Base-by-base conservation (phyloP, 441 rosid genomes). In the Corymbia citriodora region DNA sequence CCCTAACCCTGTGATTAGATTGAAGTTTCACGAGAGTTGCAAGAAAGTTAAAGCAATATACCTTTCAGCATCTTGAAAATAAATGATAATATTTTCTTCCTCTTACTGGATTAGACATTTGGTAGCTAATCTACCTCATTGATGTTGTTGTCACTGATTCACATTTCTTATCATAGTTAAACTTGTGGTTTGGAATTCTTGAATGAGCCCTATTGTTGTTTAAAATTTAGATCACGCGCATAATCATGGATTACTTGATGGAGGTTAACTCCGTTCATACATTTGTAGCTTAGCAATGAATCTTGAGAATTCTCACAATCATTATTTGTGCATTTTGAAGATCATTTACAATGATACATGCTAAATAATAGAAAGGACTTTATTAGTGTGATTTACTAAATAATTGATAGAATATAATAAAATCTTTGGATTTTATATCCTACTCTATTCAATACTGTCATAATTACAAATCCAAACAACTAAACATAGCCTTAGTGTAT, bases 401-500 rank as follows among this genome's bases (percentile, higher is more conserved):
- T 59, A 10, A 0, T 1, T 0, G 0, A 57, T 57, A 6, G 4
- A 23, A 59, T 23, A 59, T 10, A 59, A 6, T 0, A 0, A 57
- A 57, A 57, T 57, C 6, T 18, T 23, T 23, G 3, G 4, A 59
- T 59, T 59, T 59, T 29, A 10, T 4, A 59, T 9, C 25, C 4
- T 6, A 59, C 0, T 13, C 25, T 59, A 23, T 57, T 13, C 6
- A 57, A 6, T 57, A 21, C 6, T 57, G 5, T 59, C 25, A 0
- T 59, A 25, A 59, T 29, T 59, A 59, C 25, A 25, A 59, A 59
- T 59, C 7, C 7, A 25, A 0, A 59, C 65, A 59, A 25, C 3
- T 1, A 59, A 59, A 10, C n/a, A 25, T 1, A 40, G 45, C 54
- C 6, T 53, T 53, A 12, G 54, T 53, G 54, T 53, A 53, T 53